Conservation (phyloP, 495 filamentous ascomycete species). For the Penicillium egyptiacum region DNA sequence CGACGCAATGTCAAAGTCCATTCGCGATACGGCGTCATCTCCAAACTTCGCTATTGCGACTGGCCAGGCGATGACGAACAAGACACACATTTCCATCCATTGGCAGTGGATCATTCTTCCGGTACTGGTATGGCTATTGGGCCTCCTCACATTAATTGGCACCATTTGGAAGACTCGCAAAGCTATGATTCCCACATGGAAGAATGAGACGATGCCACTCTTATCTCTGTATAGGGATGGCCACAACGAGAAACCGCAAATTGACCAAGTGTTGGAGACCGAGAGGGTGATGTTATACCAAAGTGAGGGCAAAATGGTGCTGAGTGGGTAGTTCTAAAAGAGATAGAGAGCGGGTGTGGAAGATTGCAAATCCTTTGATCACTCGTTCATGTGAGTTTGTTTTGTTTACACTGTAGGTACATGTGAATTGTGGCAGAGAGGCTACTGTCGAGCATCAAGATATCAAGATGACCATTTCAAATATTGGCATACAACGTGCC, state of each 20-base stretch:
- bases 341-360: neutral
- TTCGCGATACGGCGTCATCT: slow-evolving; percentile 12
- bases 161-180: slow-evolving; percentile 17
- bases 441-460: neutral
- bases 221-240: neutral
- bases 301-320: slow-evolving; percentile 2
- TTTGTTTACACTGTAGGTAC: neutral
- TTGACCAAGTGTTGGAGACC: neutral
- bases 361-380: neutral
- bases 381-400: neutral
- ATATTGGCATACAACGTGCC: slow-evolving; percentile 48
- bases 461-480: slow-evolving; percentile 17
- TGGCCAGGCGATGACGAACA: slow-evolving; percentile 1
- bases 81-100: slow-evolving; percentile 11
- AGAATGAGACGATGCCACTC: slow-evolving; percentile 12
- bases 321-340: neutral
- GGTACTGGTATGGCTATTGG: slow-evolving; percentile 19
- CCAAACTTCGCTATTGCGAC: neutral
- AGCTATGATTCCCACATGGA: neutral
- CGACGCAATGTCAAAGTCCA: slow-evolving; percentile 17
- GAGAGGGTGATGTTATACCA: neutral
- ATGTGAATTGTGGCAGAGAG: neutral
- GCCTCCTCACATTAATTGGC: slow-evolving; percentile 4
- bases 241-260: neutral
- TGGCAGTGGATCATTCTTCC: slow-evolving; percentile 24